Conservation (phyloP, 768 basidiomycete genomes). For the Cantharellus anzutake region DNA sequence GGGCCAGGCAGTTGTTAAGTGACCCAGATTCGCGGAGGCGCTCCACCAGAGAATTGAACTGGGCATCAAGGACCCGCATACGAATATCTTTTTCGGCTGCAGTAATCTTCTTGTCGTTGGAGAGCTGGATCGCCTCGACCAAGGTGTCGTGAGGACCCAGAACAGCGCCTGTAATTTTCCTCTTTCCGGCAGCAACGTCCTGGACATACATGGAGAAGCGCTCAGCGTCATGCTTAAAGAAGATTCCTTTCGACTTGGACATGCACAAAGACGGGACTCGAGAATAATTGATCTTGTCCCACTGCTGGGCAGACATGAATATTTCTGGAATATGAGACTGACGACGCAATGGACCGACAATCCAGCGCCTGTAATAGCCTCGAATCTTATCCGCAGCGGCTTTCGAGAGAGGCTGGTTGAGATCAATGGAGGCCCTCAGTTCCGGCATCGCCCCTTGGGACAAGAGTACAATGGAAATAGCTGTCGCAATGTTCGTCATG, state of each 20-base stretch:
- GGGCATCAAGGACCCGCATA: conserved; percentile 34
- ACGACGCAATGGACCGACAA: conserved; percentile 37
- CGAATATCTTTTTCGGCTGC: conserved; percentile 14
- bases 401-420: conserved; percentile 6
- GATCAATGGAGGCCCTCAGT: conserved; percentile 6
- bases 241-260: conserved; percentile 33
- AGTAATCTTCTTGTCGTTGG: conserved; percentile 12
- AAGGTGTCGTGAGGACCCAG: conserved; percentile 47
- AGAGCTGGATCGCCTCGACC: conserved; percentile 17
- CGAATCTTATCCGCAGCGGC: conserved; percentile 28
- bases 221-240: conserved; percentile 37
- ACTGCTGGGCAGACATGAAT: conserved; percentile 37
- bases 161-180: conserved; percentile 43
- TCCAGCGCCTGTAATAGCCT: conserved; percentile 36
- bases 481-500: conserved; percentile 43
- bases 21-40: conserved; percentile 32
- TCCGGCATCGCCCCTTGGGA: conserved; percentile 14
- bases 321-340: conserved; percentile 32
- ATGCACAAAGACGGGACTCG: conserved; percentile 46
- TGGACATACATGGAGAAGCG: conserved; percentile 37
- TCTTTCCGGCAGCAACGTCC: conserved; percentile 35
- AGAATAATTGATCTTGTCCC: conserved; percentile 30
- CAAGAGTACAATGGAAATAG: conserved; percentile 36
- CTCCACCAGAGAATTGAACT: conserved; percentile 44
- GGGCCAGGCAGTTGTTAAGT: conserved; percentile 42